These are phyloP conservation scores for Mortierella claussenii DNA, from an alignment of 192 early-diverging fungal species.

Conservation along the genomic window DNA sequence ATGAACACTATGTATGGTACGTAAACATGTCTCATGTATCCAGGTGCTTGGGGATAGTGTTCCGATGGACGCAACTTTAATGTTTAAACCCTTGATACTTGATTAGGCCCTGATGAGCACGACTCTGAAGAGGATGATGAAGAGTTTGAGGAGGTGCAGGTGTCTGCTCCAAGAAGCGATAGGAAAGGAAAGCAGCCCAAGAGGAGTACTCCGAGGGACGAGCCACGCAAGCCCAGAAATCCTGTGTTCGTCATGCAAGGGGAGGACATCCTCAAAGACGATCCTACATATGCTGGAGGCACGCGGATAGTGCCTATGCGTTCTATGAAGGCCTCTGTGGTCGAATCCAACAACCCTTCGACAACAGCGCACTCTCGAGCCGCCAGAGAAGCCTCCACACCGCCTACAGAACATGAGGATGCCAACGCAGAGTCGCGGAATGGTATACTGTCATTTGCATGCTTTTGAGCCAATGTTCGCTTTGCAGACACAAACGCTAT, in stretches of 20 bases:
- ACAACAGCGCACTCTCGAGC: neutral
- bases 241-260: conserved; percentile 48
- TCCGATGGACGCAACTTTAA: too few relatives aligned
- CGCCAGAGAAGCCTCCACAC: conserved; percentile 3
- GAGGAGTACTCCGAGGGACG: neutral
- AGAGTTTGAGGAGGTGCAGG: conserved; percentile 58
- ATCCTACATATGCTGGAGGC: conserved; percentile 41
- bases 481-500: too few relatives aligned
- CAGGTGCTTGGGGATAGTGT: too few relatives aligned
- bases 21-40: too few relatives aligned
- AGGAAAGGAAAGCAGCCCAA: conserved; percentile 23
- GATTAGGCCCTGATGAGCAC: conserved; percentile 32
- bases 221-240: conserved; percentile 12
- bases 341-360: neutral
- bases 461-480: too few relatives aligned
- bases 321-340: neutral
- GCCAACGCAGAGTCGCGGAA: too few relatives aligned
- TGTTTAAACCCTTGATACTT: too few relatives aligned
- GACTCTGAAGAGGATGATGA: conserved; percentile 54
- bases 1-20: conserved; percentile 37
- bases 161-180: conserved; percentile 10
- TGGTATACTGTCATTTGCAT: too few relatives aligned
- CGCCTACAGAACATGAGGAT: conserved; percentile 5
- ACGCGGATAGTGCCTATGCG: neutral
- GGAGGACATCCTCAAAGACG: conserved; percentile 28